These are phyloP conservation scores for Arthroderma sp. DNA, from an alignment of 2,329 filamentous ascomycete species.

Conservation along the genomic window DNA sequence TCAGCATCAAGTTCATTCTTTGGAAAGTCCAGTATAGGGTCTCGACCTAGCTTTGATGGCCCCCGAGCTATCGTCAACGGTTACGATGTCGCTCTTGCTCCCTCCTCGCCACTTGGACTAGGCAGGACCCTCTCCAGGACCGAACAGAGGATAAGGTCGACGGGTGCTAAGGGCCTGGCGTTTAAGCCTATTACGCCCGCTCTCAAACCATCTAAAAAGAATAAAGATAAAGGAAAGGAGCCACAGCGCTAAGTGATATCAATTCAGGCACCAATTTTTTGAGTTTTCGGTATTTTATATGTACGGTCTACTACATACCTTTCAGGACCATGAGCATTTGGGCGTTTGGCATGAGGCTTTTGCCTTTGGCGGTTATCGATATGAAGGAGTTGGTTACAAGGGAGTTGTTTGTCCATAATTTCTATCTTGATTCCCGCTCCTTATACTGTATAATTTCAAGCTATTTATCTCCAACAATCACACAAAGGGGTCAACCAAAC, in stretches of 20 bases:
- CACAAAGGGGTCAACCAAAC: background rate
- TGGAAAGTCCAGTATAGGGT: slow-evolving; percentile 4
- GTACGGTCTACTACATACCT: background rate
- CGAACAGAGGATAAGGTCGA: slow-evolving; percentile 33
- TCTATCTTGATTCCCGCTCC: background rate
- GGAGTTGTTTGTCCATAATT: background rate
- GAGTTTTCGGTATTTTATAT: background rate
- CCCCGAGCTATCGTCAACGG: slow-evolving; percentile 24
- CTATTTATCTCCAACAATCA: background rate
- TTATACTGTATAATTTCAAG: background rate
- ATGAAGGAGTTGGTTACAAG: background rate
- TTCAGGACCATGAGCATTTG: background rate
- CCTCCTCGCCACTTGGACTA: slow-evolving; percentile 27
- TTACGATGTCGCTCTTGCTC: slow-evolving; percentile 32
- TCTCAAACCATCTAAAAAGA: background rate
- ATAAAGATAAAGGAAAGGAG: slow-evolving; percentile 2
- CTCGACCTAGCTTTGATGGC: slow-evolving; percentile 11
- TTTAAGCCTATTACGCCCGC: slow-evolving; percentile 17
- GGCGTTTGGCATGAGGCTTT: background rate
- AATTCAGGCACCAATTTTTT: background rate
- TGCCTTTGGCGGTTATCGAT: background rate
- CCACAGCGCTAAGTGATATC: background rate
- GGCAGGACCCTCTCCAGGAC: slow-evolving; percentile 33
- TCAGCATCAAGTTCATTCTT: slow-evolving; percentile 7
- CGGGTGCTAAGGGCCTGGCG: slow-evolving; percentile 34